Evolutionary conservation across 495 filamentous ascomycete species (phyloP).

Genomic region (Chaetomium tenue): DNA sequence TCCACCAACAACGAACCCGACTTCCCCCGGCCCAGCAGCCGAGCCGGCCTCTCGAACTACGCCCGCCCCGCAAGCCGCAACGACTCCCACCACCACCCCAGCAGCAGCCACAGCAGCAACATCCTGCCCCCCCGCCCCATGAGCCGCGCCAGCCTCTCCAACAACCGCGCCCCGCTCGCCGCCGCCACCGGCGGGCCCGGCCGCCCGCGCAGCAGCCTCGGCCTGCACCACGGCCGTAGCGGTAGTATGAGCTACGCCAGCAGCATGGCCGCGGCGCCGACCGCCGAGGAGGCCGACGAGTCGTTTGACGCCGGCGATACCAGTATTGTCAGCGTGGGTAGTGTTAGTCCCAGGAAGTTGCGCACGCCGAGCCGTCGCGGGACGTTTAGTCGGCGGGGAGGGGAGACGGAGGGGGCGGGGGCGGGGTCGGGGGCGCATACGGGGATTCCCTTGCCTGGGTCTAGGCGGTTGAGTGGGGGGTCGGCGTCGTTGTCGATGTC

Average conservation of each 20-base stretch:
- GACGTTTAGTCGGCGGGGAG: constrained; percentile 47
- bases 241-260: constrained; percentile 41
- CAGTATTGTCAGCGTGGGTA: neutral
- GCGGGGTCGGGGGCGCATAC: too few relatives aligned
- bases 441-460: constrained; percentile 31
- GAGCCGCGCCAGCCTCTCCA: constrained; percentile 56
- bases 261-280: constrained; percentile 31
- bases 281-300: constrained; percentile 42
- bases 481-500: constrained; percentile 27
- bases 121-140: constrained; percentile 64
- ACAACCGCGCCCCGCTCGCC: constrained; percentile 61
- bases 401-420: constrained; percentile 48
- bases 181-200: constrained; percentile 24
- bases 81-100: constrained; percentile 34
- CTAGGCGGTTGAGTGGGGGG: constrained; percentile 52
- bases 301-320: too few relatives aligned
- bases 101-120: constrained; percentile 14
- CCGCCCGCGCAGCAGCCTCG: constrained; percentile 56
- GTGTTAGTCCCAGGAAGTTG: neutral
- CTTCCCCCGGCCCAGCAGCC: constrained; percentile 58
- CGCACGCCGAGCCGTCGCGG: constrained; percentile 36
- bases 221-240: constrained; percentile 30
- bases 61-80: constrained; percentile 50
- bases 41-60: constrained; percentile 56
- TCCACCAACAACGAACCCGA: constrained; percentile 26